Percentiles rank a stretch among this genome's conserved stretches.
phyloP scores from a whole-genome alignment of 2,329 filamentous ascomycete species.

The Epichloe festucae region DNA sequence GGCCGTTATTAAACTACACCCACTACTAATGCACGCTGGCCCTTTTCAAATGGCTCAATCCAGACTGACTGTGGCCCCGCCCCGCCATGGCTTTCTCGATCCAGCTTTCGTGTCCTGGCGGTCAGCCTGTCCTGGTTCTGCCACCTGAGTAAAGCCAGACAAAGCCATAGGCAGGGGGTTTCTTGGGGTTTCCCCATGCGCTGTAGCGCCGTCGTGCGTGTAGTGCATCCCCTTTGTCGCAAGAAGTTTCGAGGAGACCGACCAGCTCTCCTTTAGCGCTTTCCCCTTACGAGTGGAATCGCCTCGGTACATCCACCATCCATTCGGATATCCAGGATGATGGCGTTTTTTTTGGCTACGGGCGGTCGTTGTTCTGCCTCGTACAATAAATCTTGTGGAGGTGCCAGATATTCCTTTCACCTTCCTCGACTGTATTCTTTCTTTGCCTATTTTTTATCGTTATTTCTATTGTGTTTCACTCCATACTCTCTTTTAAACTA shows the following conservation, averaged over 20 bases:
- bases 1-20: slow-evolving; percentile 8
- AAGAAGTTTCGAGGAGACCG: too few species aligned
- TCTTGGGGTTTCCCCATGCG: background rate
- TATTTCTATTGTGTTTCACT: background rate
- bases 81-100: background rate
- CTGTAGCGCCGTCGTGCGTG: background rate
- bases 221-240: too few species aligned
- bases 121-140: background rate
- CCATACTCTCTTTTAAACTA: background rate
- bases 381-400: too few species aligned
- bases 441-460: too few species aligned
- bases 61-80: slow-evolving; percentile 2
- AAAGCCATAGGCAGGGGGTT: background rate
- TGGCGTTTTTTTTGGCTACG: too few species aligned
- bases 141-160: background rate
- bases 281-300: too few species aligned
- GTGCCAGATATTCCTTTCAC: too few species aligned
- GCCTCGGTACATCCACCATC: too few species aligned
- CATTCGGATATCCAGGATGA: too few species aligned
- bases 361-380: too few species aligned
- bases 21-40: slow-evolving; percentile 4
- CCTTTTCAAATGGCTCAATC: slow-evolving; percentile 9
- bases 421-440: background rate
- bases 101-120: background rate
- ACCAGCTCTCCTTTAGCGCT: too few species aligned